Conservation (phyloP, 768 basidiomycete species). For the Amanita phalloides region DNA sequence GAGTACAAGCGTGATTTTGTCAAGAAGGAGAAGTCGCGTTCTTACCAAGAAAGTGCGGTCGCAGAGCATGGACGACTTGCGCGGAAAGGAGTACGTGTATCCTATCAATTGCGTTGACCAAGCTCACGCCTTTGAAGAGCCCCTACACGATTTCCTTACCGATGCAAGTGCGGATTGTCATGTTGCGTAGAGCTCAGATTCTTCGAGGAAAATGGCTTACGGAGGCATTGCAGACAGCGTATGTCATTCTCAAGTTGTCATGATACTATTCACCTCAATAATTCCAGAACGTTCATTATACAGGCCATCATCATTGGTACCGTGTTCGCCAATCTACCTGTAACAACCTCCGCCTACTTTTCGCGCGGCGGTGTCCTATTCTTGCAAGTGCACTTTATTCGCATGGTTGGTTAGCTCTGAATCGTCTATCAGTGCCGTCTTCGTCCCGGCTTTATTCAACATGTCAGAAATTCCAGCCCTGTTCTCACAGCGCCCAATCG, state of each 20-base stretch:
- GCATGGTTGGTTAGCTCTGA: neutral
- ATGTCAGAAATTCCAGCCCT: constrained; percentile 62
- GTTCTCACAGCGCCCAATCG: constrained; percentile 51
- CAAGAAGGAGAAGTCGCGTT: constrained; percentile 24
- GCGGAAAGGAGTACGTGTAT: constrained; percentile 12
- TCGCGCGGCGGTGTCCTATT: constrained; percentile 65
- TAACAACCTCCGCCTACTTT: constrained; percentile 49
- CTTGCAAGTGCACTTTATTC: constrained; percentile 33
- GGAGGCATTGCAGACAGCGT: constrained; percentile 19
- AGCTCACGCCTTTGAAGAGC: constrained; percentile 12
- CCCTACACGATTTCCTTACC: constrained; percentile 28
- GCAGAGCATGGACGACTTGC: constrained; percentile 44
- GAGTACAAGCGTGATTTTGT: constrained; percentile 35
- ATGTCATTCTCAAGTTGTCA: constrained; percentile 14
- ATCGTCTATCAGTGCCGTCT: constrained; percentile 31
- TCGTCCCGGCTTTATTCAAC: constrained; percentile 46
- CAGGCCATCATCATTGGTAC: constrained; percentile 41
- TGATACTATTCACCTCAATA: constrained; percentile 13
- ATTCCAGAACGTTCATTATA: constrained; percentile 23
- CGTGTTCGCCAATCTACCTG: constrained; percentile 44
- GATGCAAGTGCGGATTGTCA: constrained; percentile 33
- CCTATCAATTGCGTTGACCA: neutral
- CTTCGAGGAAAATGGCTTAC: constrained; percentile 23
- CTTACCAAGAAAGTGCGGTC: constrained; percentile 33
- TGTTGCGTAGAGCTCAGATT: constrained; percentile 31